These are phyloP conservation scores for Parietichytrium sp. DNA, from an alignment of 108 stramenopile species.

Conservation along the genomic window DNA sequence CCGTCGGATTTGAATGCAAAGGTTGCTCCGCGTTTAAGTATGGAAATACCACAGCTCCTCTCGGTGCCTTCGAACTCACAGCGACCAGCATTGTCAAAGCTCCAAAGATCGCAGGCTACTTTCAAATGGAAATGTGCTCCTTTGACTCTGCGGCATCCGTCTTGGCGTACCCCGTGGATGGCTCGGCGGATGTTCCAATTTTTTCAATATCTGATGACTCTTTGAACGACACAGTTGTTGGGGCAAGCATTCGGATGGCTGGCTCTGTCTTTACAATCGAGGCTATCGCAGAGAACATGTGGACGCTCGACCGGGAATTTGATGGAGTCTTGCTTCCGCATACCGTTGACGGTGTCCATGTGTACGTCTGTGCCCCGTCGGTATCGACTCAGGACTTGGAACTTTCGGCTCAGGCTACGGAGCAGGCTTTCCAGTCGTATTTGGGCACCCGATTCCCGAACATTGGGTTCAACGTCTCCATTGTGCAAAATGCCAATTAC, in stretches of 20 bases:
- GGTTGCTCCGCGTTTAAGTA: neutral
- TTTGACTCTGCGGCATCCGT: neutral
- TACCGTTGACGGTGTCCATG: neutral
- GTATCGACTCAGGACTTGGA: neutral
- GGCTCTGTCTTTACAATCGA: neutral
- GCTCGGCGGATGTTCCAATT: neutral
- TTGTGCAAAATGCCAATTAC: neutral
- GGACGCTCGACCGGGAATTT: neutral
- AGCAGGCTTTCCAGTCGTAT: neutral
- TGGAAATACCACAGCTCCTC: too few species aligned
- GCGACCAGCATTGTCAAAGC: neutral
- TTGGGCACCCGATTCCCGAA: neutral
- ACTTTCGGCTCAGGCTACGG: neutral
- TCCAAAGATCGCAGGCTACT: conserved; percentile 8
- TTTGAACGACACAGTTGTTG: neutral
- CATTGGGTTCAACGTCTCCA: neutral
- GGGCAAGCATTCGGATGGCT: neutral
- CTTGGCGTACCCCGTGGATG: neutral
- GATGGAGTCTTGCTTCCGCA: neutral
- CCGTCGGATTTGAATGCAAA: neutral
- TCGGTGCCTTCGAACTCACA: neutral
- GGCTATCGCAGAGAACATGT: neutral
- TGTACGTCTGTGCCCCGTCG: neutral
- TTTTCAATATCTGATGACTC: neutral
- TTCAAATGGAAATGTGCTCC: neutral